Conservation (phyloP, 257 asterid species). For the Solanum medicagineum region DNA sequence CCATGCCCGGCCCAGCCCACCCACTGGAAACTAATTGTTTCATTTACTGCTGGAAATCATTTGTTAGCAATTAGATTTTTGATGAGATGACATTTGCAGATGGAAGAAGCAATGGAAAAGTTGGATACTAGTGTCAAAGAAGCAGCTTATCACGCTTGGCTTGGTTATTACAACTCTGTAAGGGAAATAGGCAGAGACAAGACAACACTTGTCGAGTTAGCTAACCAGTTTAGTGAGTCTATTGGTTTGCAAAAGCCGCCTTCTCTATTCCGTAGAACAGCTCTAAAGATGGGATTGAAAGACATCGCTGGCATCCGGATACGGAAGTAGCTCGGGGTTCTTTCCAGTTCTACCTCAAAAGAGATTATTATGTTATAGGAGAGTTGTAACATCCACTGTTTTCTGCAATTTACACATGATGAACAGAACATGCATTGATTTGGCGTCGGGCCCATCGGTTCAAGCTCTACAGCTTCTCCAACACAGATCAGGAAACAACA, state of each 20-base stretch:
- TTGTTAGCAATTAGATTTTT: background rate
- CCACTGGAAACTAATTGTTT: background rate
- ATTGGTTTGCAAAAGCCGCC: conserved; percentile 82
- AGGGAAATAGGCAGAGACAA: conserved; percentile 64
- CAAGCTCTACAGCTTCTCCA: background rate
- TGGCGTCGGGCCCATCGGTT: background rate
- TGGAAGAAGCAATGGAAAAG: conserved; percentile 44
- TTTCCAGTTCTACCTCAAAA: background rate
- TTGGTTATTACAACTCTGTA: conserved; percentile 78
- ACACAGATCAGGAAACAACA: background rate
- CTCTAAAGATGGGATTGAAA: conserved; percentile 83
- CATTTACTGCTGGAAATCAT: background rate
- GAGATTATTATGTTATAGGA: background rate
- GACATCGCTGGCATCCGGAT: conserved; percentile 59
- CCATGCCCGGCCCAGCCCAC: background rate
- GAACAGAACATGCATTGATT: background rate
- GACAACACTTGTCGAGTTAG: conserved; percentile 67
- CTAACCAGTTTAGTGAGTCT: conserved; percentile 61
- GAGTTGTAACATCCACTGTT: background rate
- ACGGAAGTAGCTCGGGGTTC: conserved; percentile 20
- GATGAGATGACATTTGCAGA: conserved; percentile 22
- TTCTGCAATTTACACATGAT: background rate
- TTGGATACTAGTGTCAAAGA: conserved; percentile 64
- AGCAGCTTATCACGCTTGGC: conserved; percentile 88
- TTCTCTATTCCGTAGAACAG: conserved; percentile 57